A percentile compares a stretch with the other conserved stretches of the same genome.
phyloP scores from a whole-genome alignment of 768 basidiomycete species.

The Russula earlei region DNA sequence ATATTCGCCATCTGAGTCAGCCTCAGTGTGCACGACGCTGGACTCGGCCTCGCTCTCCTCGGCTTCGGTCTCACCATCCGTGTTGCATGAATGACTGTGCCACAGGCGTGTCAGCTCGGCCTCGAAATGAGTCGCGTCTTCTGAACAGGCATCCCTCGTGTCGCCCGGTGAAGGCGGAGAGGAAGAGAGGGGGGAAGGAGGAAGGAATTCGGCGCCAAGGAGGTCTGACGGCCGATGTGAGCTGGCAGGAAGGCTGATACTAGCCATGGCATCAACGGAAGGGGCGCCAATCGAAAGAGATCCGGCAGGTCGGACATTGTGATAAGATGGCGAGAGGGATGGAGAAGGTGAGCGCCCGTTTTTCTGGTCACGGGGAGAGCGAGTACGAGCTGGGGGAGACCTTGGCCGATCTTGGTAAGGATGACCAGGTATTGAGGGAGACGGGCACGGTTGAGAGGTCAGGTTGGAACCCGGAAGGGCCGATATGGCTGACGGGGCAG shows the following conservation, averaged over 20 bases:
- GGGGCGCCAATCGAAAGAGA: no score
- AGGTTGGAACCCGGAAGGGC: background rate
- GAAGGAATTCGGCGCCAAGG: background rate
- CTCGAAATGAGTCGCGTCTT: background rate
- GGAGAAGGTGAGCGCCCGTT: background rate
- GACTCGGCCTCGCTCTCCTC: slow-evolving; percentile 19
- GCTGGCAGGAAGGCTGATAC: background rate
- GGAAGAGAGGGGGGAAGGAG: slow-evolving; percentile 1
- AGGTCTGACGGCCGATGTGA: background rate
- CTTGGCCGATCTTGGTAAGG: background rate
- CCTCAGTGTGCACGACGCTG: slow-evolving; percentile 18
- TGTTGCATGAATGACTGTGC: background rate
- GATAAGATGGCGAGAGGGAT: background rate
- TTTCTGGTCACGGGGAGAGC: background rate
- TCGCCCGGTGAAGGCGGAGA: background rate
- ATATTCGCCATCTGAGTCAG: slow-evolving; percentile 15
- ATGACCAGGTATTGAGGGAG: background rate
- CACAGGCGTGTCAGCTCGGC: slow-evolving; percentile 3
- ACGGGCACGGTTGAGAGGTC: background rate
- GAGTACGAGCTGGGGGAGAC: background rate
- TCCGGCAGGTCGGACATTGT: background rate
- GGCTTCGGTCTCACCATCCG: slow-evolving; percentile 11
- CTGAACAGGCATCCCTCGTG: background rate
- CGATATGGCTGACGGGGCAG: background rate
- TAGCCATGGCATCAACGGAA: no score